Base-by-base conservation (phyloP, 495 filamentous ascomycete genomes). In the Friedmanniomyces simplex region DNA sequence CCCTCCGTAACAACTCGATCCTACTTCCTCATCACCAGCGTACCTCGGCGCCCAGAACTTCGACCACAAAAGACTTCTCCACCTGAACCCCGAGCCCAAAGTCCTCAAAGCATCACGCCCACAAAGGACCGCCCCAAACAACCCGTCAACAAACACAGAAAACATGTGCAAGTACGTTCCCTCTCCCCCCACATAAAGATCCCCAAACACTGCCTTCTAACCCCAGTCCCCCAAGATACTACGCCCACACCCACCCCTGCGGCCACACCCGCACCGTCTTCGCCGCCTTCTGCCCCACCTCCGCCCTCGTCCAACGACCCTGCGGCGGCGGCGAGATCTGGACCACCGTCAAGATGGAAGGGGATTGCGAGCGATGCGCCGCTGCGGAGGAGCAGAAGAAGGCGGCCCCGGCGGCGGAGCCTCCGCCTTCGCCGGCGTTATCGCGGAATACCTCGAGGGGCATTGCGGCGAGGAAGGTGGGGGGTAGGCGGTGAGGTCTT, bases 201-300 rank as follows among this genome's bases (percentile, higher is more conserved):
- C n/a, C n/a, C n/a, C n/a, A n/a, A n/a, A n/a, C n/a, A n/a, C n/a
- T n/a, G 7, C 25, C 6, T 3, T 6, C 21, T 24, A 49, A 6
- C 6, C 4, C 21, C 46, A 49, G 4, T 13, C 20, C 6, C 2
- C 11, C 50, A 7, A 25, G 56, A 46, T 71, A 68, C 55, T 68
- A 72, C 62, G 69, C 68, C 22, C 69, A 72, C 61, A 64, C 48
- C n/a, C 64, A 72, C 59, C 58, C 57, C 21, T 72, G 69, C 53
- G 69, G 69, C 30, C 69, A 72, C 58, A 69, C 68, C 16, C 57
- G 60, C 26, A 67, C 64, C 25, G 56, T 69, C 30, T 70, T 70
- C 57, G 65, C 66, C 12, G 52, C 57, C 13, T 68, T 62, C 59
- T 72, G 69, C 52, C 21, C 63, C 1, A 7, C 60, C 2, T 64